A percentile compares a stretch with the other conserved stretches of the same genome.
phyloP scores from a whole-genome alignment of 768 basidiomycete species.

The Gautieria morchelliformis region DNA sequence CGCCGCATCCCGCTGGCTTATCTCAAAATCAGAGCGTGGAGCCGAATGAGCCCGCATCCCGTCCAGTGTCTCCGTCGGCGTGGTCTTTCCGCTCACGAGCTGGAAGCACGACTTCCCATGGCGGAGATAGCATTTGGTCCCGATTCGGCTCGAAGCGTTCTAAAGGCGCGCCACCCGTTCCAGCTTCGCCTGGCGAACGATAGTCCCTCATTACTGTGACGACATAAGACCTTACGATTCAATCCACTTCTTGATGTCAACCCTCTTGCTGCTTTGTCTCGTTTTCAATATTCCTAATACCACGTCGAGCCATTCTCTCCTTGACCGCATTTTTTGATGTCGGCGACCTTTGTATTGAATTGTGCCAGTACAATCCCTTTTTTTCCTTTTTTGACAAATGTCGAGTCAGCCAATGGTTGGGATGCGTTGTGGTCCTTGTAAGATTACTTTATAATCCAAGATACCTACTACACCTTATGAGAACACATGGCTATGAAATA shows the following conservation, averaged over 20 bases:
- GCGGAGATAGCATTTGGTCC: conserved; percentile 27
- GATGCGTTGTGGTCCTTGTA: no score
- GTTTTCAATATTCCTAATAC: not conserved
- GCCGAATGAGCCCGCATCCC: conserved; percentile 39
- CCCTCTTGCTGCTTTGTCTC: not conserved
- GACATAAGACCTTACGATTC: not conserved
- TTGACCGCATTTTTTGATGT: not conserved
- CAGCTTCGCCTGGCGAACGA: not conserved
- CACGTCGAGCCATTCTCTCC: not conserved
- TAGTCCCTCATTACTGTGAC: not conserved
- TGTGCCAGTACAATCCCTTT: conserved; percentile 1
- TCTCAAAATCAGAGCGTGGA: conserved; percentile 22
- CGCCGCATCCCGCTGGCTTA: conserved; percentile 18
- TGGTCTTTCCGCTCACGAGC: conserved; percentile 81
- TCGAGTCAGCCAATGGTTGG: no score
- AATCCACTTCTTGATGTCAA: not conserved
- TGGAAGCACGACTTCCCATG: conserved; percentile 64
- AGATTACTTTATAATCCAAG: no score
- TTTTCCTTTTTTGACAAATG: not conserved
- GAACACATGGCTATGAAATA: no score
- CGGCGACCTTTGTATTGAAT: not conserved
- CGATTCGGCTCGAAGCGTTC: conserved; percentile 11
- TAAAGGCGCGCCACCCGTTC: conserved; percentile 7
- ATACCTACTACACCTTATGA: no score
- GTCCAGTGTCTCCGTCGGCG: conserved; percentile 62